A percentile compares a stretch with the other conserved stretches of the same genome.
These are phyloP conservation scores for Hysterangium stoloniferum DNA, from an alignment of 768 basidiomycete genomes.

Conservation along the genomic window DNA sequence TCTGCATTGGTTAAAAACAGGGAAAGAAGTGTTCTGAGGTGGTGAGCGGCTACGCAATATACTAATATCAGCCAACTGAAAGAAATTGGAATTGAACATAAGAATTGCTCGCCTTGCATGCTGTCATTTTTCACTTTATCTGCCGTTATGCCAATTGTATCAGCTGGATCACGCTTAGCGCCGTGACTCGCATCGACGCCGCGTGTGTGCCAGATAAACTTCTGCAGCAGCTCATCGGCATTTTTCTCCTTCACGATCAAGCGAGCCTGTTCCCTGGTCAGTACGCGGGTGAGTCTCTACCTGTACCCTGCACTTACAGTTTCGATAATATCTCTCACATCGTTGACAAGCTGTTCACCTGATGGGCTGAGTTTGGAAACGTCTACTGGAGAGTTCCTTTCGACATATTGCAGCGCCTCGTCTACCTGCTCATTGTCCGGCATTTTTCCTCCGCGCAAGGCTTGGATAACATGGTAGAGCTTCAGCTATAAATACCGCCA, in stretches of 20 bases:
- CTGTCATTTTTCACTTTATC: slow-evolving; percentile 51
- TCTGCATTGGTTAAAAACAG: slow-evolving; percentile 91
- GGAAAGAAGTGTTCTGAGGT: slow-evolving; percentile 80
- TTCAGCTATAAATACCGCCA: slow-evolving; percentile 40
- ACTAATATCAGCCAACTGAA: neutral
- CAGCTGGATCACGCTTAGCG: slow-evolving; percentile 33
- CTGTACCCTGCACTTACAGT: slow-evolving; percentile 33
- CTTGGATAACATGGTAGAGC: slow-evolving; percentile 74
- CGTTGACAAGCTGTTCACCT: slow-evolving; percentile 64
- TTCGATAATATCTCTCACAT: slow-evolving; percentile 71
- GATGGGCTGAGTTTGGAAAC: slow-evolving; percentile 62
- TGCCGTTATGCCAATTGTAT: slow-evolving; percentile 41
- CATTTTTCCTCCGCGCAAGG: slow-evolving; percentile 69
- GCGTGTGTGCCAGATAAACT: slow-evolving; percentile 77
- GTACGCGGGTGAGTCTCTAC: neutral
- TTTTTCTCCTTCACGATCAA: slow-evolving; percentile 80
- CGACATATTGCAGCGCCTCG: slow-evolving; percentile 57
- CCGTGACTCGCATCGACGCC: slow-evolving; percentile 38
- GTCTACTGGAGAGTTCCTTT: slow-evolving; percentile 51
- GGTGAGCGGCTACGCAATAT: slow-evolving; percentile 55
- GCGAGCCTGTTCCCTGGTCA: slow-evolving; percentile 22
- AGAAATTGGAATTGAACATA: neutral
- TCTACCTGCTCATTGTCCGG: slow-evolving; percentile 81
- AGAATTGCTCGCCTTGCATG: slow-evolving; percentile 43
- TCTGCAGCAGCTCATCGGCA: slow-evolving; percentile 83